Evolutionary conservation across 108 stramenopile species (phyloP).

Genomic region (Cyclotella distinguenda): DNA sequence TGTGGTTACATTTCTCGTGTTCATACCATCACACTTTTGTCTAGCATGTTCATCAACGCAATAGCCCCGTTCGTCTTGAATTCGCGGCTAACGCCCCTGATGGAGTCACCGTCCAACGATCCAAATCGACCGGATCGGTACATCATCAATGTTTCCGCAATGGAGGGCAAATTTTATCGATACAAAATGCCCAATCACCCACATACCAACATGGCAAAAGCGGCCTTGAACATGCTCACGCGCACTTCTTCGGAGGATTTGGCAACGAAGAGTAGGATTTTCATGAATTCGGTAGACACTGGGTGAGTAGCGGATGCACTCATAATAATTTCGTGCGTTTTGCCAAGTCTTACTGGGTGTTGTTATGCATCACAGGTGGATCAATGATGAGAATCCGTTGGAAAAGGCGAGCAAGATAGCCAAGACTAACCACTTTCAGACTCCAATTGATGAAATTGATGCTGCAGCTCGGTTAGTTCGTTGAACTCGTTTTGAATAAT

Average conservation of each 20-base stretch:
- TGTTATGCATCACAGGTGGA: slow-evolving; percentile 48
- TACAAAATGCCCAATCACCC: slow-evolving; percentile 92
- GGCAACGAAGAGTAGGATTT: slow-evolving; percentile 71
- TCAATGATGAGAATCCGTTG: slow-evolving; percentile 91
- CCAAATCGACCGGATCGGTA: slow-evolving; percentile 60
- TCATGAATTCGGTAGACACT: slow-evolving; percentile 91
- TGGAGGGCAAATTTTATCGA: slow-evolving; percentile 94
- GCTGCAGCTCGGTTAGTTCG: too few species aligned
- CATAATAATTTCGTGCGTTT: not conserved
- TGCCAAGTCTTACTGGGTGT: not conserved
- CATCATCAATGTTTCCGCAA: slow-evolving; percentile 91
- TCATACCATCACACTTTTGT: not conserved
- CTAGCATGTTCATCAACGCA: slow-evolving; percentile 81
- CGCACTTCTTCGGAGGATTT: slow-evolving; percentile 84
- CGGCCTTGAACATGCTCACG: slow-evolving; percentile 92
- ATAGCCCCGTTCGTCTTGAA: slow-evolving; percentile 91
- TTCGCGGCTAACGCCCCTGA: slow-evolving; percentile 81
- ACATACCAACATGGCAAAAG: slow-evolving; percentile 94
- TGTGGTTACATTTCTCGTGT: not conserved
- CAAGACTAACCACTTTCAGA: slow-evolving; percentile 81
- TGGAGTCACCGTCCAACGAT: slow-evolving; percentile 49
- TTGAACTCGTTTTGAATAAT: too few species aligned
- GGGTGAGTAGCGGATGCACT: slow-evolving; percentile 32
- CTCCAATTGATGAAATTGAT: slow-evolving; percentile 92
- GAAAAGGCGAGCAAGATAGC: slow-evolving; percentile 78